These are phyloP conservation scores for Ceratocystis papillata DNA, from an alignment of 2,329 filamentous ascomycete species.

Conservation along the genomic window DNA sequence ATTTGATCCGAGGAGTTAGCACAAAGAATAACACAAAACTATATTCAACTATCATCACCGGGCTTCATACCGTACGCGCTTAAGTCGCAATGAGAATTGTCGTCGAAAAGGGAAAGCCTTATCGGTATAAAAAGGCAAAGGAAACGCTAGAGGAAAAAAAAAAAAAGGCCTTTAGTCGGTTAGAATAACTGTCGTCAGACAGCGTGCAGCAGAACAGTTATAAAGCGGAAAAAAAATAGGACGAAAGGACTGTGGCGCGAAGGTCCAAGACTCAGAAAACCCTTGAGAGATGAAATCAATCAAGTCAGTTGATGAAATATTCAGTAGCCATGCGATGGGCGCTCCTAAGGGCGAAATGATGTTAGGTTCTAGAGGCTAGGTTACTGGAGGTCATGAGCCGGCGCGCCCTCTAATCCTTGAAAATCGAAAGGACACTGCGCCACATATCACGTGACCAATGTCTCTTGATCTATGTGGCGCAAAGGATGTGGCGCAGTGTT, in stretches of 20 bases:
- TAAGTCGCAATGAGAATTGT: not conserved
- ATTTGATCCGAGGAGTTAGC: not conserved
- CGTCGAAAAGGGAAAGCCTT: not conserved
- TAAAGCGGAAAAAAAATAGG: not conserved
- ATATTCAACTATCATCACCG: not conserved
- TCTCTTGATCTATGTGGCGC: not conserved
- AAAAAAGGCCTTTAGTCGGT: not conserved
- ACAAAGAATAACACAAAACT: not conserved
- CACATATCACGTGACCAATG: not conserved
- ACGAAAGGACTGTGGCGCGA: not conserved
- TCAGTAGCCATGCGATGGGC: not conserved
- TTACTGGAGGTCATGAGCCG: not conserved
- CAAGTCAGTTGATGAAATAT: not conserved
- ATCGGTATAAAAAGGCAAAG: not conserved
- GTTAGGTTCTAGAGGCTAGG: not conserved
- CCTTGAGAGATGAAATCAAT: slow-evolving; percentile 2
- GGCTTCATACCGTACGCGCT: not conserved
- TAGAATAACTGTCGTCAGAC: not conserved
- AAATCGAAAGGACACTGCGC: not conserved
- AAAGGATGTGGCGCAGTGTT: not conserved
- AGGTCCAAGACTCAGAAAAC: not conserved
- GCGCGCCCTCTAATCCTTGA: not conserved
- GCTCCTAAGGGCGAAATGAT: not conserved
- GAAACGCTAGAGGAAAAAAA: not conserved
- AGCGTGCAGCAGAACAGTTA: not conserved